Evolutionary conservation across 164 flowering plant genomes (phyloP).

Genomic region (Sedum album): DNA sequence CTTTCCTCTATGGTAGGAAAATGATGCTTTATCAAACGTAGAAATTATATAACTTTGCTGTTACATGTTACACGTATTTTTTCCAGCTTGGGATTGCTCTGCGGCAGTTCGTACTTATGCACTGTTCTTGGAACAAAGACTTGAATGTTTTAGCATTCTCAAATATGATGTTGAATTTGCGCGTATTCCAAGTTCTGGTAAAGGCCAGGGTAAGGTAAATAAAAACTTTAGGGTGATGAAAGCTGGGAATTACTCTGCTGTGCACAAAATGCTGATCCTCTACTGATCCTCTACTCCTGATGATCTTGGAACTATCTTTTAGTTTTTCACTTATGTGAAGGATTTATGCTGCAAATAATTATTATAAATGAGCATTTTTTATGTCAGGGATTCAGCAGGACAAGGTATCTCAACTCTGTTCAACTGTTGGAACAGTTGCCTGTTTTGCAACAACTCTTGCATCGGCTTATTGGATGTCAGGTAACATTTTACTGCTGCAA

Average conservation of each 20-base stretch:
- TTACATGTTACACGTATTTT: not conserved
- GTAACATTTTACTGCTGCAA: conserved; percentile 24
- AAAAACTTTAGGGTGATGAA: not conserved
- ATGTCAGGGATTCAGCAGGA: conserved; percentile 76
- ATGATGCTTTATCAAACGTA: no score
- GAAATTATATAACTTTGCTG: no score
- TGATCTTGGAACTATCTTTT: no score
- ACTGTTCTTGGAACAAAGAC: conserved; percentile 76
- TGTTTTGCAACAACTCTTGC: conserved; percentile 78
- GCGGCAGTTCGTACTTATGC: conserved; percentile 98
- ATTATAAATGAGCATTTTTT: no score
- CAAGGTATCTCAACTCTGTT: conserved; percentile 75
- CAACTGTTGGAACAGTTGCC: conserved; percentile 90
- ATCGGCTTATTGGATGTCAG: conserved; percentile 95
- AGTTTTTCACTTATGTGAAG: no score
- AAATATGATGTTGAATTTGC: conserved; percentile 96
- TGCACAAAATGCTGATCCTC: no score
- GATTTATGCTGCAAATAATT: no score
- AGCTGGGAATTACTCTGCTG: no score
- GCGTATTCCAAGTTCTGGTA: conserved; percentile 65
- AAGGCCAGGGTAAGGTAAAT: conserved; percentile 77
- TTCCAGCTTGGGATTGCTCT: conserved; percentile 98
- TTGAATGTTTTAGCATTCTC: conserved; percentile 19
- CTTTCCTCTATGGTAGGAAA: not conserved
- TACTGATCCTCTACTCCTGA: no score